Conservation (phyloP, 768 basidiomycete genomes). For the Floccularia luteovirens region DNA sequence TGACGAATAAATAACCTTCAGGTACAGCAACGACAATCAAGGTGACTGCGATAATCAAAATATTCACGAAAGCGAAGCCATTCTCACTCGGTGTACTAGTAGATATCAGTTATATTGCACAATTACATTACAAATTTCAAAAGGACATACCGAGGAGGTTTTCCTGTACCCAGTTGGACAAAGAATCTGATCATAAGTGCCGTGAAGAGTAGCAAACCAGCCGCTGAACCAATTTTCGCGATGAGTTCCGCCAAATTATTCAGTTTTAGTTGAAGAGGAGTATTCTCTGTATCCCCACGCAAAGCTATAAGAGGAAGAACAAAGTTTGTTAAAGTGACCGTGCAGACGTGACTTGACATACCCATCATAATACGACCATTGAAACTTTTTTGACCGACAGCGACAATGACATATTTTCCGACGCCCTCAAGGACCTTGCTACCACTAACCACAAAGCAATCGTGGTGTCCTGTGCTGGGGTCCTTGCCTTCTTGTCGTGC, state of each 20-base stretch:
- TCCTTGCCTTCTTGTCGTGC: constrained; percentile 18
- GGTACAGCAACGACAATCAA: constrained; percentile 47
- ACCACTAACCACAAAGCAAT: constrained; percentile 90
- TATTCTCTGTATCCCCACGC: constrained; percentile 79
- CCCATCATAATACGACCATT: constrained; percentile 98
- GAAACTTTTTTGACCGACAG: constrained; percentile 89
- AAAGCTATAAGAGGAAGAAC: constrained; percentile 45
- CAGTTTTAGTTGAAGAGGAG: constrained; percentile 90
- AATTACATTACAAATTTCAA: neutral
- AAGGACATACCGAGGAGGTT: constrained; percentile 45
- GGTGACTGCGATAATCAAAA: constrained; percentile 92
- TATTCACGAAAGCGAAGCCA: constrained; percentile 86
- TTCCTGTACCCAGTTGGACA: constrained; percentile 65
- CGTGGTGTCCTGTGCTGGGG: constrained; percentile 47
- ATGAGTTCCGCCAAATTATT: constrained; percentile 93
- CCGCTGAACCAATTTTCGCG: constrained; percentile 80
- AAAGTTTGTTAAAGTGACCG: neutral
- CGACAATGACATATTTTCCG: constrained; percentile 86
- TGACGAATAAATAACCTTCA: constrained; percentile 23
- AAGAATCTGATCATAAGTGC: constrained; percentile 94
- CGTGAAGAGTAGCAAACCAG: constrained; percentile 74
- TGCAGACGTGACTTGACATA: constrained; percentile 27
- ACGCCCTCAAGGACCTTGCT: constrained; percentile 93
- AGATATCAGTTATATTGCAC: constrained; percentile 1
- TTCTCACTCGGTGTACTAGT: constrained; percentile 67